These are phyloP conservation scores for Myrmaecium sp. DNA, from an alignment of 2,329 filamentous ascomycete species.

Conservation along the genomic window DNA sequence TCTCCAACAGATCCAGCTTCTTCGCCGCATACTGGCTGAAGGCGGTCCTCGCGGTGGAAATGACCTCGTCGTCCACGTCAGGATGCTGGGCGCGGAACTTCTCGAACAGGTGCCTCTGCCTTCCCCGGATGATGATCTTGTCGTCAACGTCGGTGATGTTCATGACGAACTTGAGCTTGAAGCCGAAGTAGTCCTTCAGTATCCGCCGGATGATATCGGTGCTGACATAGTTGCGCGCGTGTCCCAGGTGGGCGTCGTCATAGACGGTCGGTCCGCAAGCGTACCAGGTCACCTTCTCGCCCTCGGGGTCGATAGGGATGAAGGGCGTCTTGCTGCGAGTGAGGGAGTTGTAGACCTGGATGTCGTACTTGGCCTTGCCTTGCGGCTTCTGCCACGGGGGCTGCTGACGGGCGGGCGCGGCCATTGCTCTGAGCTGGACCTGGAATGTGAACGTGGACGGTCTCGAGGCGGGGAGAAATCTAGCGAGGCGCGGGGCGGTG, in stretches of 20 bases:
- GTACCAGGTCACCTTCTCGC: slow-evolving; percentile 65
- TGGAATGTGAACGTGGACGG: no score
- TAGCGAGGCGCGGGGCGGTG: no score
- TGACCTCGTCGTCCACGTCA: slow-evolving; percentile 25
- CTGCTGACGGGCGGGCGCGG: slow-evolving; percentile 18
- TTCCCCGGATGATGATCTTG: slow-evolving; percentile 47
- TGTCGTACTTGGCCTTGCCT: slow-evolving; percentile 23
- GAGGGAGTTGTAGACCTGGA: slow-evolving; percentile 69
- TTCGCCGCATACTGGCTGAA: slow-evolving; percentile 45
- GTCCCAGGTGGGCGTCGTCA: slow-evolving; percentile 65
- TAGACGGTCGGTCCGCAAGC: slow-evolving; percentile 73
- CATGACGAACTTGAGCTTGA: slow-evolving; percentile 75
- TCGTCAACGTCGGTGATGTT: slow-evolving; percentile 55
- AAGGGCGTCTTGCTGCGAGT: slow-evolving; percentile 60
- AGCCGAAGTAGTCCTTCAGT: slow-evolving; percentile 67
- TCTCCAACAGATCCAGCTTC: slow-evolving; percentile 41
- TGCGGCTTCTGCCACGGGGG: slow-evolving; percentile 22
- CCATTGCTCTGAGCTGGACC: slow-evolving; percentile 10
- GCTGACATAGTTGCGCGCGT: slow-evolving; percentile 79
- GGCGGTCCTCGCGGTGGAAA: slow-evolving; percentile 32
- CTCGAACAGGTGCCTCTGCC: slow-evolving; percentile 61
- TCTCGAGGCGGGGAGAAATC: no score
- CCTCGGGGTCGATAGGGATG: slow-evolving; percentile 49
- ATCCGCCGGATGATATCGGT: slow-evolving; percentile 79
- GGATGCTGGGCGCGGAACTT: slow-evolving; percentile 44